Conservation (phyloP, 371 early-diverging fungal species). For the Chytridium lagenaria region DNA sequence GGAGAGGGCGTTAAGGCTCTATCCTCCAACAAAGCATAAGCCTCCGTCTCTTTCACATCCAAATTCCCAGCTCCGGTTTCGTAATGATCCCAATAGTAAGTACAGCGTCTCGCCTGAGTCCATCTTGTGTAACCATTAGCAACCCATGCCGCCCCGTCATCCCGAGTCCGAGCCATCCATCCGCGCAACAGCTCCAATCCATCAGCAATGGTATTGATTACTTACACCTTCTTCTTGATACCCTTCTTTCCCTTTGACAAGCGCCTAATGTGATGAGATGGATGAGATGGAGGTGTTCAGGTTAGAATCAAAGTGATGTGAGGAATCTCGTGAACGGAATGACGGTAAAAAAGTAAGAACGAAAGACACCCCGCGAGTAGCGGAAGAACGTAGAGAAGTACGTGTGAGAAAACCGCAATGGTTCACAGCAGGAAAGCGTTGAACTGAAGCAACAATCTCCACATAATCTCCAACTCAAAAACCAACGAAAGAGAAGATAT, state of each 20-base stretch:
- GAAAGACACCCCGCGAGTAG: too few relatives aligned
- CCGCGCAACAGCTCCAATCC: conserved; percentile 5
- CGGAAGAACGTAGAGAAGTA: too few relatives aligned
- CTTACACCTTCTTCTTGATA: conserved; percentile 96
- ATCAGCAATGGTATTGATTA: too few relatives aligned
- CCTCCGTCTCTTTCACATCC: neutral
- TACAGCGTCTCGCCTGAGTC: too few relatives aligned
- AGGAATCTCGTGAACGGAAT: neutral
- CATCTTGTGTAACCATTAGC: too few relatives aligned
- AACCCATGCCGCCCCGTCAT: too few relatives aligned
- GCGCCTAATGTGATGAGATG: conserved; percentile 51
- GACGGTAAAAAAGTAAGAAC: neutral
- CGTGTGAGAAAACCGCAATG: too few relatives aligned
- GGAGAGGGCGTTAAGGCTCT: neutral
- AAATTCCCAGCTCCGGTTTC: too few relatives aligned
- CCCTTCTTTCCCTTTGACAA: conserved; percentile 97
- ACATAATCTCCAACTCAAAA: too few relatives aligned
- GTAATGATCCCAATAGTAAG: too few relatives aligned
- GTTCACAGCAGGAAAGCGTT: too few relatives aligned
- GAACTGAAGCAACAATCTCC: too few relatives aligned
- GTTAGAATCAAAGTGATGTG: neutral
- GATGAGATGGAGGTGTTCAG: neutral
- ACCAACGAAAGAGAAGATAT: neutral
- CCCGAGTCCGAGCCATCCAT: conserved; percentile 11
- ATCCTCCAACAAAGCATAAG: neutral